phyloP scores from a whole-genome alignment of 2,329 filamentous ascomycete genomes.

The Penicillium sp. region DNA sequence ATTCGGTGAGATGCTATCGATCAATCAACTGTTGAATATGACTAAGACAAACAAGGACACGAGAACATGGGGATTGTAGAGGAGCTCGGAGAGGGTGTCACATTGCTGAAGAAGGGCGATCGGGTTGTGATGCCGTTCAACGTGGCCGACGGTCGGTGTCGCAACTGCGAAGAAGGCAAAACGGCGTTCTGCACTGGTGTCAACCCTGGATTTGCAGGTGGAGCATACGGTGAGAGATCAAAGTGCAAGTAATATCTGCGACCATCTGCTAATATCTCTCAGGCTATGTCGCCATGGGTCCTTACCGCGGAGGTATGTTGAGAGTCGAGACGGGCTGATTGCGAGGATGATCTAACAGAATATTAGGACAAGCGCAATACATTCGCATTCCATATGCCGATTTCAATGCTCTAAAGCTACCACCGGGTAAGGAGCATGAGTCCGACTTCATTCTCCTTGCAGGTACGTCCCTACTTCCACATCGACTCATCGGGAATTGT shows the following conservation, averaged over 20 bases:
- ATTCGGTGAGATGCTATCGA: constrained; percentile 45
- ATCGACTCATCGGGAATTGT: background rate
- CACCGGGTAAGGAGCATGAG: constrained; percentile 64
- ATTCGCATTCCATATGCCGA: constrained; percentile 69
- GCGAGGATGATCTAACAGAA: background rate
- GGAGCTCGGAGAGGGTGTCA: constrained; percentile 62
- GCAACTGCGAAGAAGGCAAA: constrained; percentile 66
- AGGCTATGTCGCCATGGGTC: constrained; percentile 53
- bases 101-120: constrained; percentile 65
- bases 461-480: constrained; percentile 26
- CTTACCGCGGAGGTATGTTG: constrained; percentile 52
- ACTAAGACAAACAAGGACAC: constrained; percentile 43
- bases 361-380: constrained; percentile 61
- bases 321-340: background rate
- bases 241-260: background rate
- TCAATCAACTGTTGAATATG: background rate
- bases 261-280: background rate
- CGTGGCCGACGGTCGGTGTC: constrained; percentile 66
- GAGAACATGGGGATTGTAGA: constrained; percentile 66
- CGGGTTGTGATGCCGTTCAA: constrained; percentile 70
- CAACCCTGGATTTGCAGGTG: constrained; percentile 64
- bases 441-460: constrained; percentile 54
- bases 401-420: constrained; percentile 67
- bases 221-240: constrained; percentile 56
- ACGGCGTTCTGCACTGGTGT: constrained; percentile 70